Conservation (phyloP, 2,329 filamentous ascomycete species). For the Aspergillus cejpii region DNA sequence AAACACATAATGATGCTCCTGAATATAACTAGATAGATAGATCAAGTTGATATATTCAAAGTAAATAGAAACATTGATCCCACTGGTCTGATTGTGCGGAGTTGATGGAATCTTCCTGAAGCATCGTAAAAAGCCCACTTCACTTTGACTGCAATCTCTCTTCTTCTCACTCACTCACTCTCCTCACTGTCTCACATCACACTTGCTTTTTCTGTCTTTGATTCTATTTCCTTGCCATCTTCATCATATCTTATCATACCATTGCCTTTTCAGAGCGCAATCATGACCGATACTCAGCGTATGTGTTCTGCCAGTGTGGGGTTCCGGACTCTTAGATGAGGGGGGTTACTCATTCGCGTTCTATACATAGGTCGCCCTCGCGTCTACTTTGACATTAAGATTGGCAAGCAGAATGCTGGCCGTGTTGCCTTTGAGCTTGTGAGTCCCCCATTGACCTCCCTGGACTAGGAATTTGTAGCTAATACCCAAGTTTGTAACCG, state of each 20-base stretch:
- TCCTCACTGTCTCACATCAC: neutral
- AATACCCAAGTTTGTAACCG: slow-evolving; percentile 1
- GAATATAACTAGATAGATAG: no score
- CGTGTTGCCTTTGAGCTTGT: slow-evolving; percentile 82
- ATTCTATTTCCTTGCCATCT: neutral
- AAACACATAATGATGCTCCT: slow-evolving; percentile 1
- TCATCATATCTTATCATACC: slow-evolving; percentile 5
- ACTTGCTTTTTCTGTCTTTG: neutral
- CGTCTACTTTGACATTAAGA: slow-evolving; percentile 89
- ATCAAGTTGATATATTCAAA: no score
- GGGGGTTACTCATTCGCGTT: slow-evolving; percentile 10
- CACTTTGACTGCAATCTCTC: slow-evolving; percentile 1
- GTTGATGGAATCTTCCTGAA: slow-evolving; percentile 41
- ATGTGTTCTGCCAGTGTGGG: slow-evolving; percentile 24
- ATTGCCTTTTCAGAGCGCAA: slow-evolving; percentile 6
- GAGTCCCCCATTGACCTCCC: slow-evolving; percentile 27
- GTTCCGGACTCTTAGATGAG: slow-evolving; percentile 10
- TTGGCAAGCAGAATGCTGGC: slow-evolving; percentile 66
- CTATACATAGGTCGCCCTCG: slow-evolving; percentile 54
- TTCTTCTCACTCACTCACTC: slow-evolving; percentile 1
- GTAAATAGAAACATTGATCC: no score
- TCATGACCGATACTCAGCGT: slow-evolving; percentile 36
- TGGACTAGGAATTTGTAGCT: neutral
- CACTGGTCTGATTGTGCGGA: neutral
- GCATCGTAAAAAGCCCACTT: slow-evolving; percentile 16